Evolutionary conservation across 352 stramenopile genomes (phyloP).

Genomic region (Globisporangium spiculum): DNA sequence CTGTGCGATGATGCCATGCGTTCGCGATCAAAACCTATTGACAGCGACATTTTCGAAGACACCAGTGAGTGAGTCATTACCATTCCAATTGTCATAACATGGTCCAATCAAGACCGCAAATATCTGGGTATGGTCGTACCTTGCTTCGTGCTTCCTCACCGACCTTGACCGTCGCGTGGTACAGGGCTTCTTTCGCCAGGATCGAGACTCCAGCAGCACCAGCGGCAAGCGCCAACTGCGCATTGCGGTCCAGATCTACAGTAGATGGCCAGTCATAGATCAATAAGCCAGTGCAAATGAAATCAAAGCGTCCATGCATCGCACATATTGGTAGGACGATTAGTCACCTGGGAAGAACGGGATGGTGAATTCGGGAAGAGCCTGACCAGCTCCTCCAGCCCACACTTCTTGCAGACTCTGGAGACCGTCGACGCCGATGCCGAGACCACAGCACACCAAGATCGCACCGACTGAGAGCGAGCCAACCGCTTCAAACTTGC

Average conservation of each 20-base stretch:
- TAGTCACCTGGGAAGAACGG: slow-evolving; percentile 45
- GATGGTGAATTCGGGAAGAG: slow-evolving; percentile 36
- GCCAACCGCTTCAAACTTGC: slow-evolving; percentile 88
- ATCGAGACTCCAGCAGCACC: slow-evolving; percentile 89
- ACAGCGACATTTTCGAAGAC: background rate
- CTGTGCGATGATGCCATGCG: slow-evolving; percentile 94
- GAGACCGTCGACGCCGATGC: slow-evolving; percentile 73
- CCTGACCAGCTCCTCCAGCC: slow-evolving; percentile 25
- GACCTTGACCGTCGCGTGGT: slow-evolving; percentile 90
- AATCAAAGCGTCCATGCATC: background rate
- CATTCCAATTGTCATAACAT: background rate
- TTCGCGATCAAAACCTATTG: slow-evolving; percentile 94
- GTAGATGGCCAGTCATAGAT: background rate
- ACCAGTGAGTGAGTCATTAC: background rate
- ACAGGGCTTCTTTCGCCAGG: slow-evolving; percentile 93
- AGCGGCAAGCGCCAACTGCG: slow-evolving; percentile 72
- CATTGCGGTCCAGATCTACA: slow-evolving; percentile 45
- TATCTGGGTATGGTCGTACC: slow-evolving; percentile 15
- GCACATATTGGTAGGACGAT: too few relatives aligned
- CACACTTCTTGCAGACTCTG: slow-evolving; percentile 72
- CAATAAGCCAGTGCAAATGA: background rate
- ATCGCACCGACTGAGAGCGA: slow-evolving; percentile 86
- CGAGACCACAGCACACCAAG: slow-evolving; percentile 65
- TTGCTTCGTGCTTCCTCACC: slow-evolving; percentile 92
- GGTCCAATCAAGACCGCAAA: background rate